Percentiles rank a stretch among this genome's conserved stretches.
Conservation (phyloP, 257 asterid species). For the Anisodus acutangulus region DNA sequence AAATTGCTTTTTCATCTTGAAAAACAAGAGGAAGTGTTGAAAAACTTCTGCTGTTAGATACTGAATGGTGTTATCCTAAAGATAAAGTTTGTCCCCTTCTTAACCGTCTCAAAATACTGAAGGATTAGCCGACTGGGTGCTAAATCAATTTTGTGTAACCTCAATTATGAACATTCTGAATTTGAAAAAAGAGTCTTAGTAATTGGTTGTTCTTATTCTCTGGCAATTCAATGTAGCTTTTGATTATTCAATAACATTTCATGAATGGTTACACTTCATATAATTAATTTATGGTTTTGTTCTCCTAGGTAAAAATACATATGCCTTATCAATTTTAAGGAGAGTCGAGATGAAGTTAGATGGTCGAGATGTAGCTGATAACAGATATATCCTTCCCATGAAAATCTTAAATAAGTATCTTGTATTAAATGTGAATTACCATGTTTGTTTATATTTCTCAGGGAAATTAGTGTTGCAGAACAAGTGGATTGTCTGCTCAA, state of each 20-base stretch:
- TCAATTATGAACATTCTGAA: too few relatives aligned
- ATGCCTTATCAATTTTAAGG: conserved; percentile 81
- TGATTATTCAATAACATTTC: neutral
- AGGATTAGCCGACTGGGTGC: conserved; percentile 1
- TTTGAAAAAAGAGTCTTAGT: neutral
- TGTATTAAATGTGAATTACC: conserved; percentile 17
- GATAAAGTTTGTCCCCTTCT: neutral
- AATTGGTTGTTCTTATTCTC: neutral
- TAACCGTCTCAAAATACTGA: neutral
- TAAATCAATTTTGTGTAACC: neutral
- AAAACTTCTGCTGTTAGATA: conserved; percentile 10
- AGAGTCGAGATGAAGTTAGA: conserved; percentile 94
- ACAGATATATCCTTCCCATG: conserved; percentile 61
- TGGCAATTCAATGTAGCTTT: neutral
- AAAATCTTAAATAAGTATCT: conserved; percentile 29
- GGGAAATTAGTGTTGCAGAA: conserved; percentile 75
- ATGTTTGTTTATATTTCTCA: conserved; percentile 35
- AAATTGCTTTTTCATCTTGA: neutral
- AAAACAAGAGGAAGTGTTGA: conserved; percentile 16
- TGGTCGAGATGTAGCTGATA: conserved; percentile 77
- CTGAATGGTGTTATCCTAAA: neutral
- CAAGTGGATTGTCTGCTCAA: conserved; percentile 92
- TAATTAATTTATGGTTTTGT: conserved; percentile 30
- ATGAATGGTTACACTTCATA: neutral
- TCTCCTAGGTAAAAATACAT: conserved; percentile 77